Evolutionary conservation across 2,329 filamentous ascomycete genomes (phyloP).

Genomic region (Clonostachys solani): DNA sequence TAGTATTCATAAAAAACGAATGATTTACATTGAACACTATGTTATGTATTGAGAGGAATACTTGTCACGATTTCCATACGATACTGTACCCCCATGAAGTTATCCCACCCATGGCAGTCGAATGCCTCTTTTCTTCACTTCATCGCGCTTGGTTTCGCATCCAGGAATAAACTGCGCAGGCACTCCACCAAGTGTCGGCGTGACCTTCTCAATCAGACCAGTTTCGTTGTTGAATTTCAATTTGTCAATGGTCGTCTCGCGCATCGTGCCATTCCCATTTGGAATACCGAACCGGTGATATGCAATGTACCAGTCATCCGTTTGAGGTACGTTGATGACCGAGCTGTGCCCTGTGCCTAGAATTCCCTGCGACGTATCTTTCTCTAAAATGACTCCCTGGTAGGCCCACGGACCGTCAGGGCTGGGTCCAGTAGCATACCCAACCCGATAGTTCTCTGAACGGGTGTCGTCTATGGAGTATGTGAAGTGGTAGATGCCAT

Average conservation of each 20-base stretch:
- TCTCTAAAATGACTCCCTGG: slow-evolving; percentile 35
- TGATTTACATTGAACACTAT: too few relatives aligned
- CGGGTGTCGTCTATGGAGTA: slow-evolving; percentile 43
- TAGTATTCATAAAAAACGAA: too few relatives aligned
- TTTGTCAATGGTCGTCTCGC: slow-evolving; percentile 36
- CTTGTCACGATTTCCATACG: too few relatives aligned
- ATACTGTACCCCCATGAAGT: too few relatives aligned
- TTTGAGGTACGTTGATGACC: slow-evolving; percentile 37
- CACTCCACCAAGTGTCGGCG: slow-evolving; percentile 27
- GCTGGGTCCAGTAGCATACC: slow-evolving; percentile 34
- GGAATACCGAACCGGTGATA: slow-evolving; percentile 44
- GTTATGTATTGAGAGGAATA: too few relatives aligned
- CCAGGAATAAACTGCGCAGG: background rate
- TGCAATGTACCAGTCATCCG: slow-evolving; percentile 44
- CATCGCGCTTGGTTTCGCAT: background rate
- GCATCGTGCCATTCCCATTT: slow-evolving; percentile 32
- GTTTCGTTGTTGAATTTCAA: slow-evolving; percentile 28
- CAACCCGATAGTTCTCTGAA: slow-evolving; percentile 38
- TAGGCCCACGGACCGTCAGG: slow-evolving; percentile 38
- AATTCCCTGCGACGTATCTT: slow-evolving; percentile 33
- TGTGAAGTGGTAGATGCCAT: slow-evolving; percentile 40
- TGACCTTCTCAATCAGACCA: slow-evolving; percentile 29
- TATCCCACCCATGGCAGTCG: too few relatives aligned
- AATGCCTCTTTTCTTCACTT: too few relatives aligned
- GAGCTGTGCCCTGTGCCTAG: slow-evolving; percentile 39